Evolutionary conservation across 192 early-diverging fungal genomes (phyloP).

Genomic region (Backusella sp.): DNA sequence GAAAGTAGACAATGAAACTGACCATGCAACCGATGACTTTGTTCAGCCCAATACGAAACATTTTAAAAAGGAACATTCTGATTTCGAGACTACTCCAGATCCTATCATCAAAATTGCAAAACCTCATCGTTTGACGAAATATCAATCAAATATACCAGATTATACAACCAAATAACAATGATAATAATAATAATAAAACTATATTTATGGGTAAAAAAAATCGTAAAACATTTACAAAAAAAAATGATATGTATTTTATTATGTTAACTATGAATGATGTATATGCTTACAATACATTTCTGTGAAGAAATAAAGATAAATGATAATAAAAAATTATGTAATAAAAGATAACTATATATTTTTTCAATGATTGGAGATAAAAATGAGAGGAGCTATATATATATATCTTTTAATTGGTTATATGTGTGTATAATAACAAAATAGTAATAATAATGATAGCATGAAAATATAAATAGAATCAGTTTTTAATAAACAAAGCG

Average conservation of each 20-base stretch:
- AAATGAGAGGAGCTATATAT: not conserved
- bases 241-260: not conserved
- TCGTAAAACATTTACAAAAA: not conserved
- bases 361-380: not conserved
- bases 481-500: conserved; percentile 13
- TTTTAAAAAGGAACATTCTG: not conserved
- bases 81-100: not conserved
- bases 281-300: not conserved
- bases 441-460: not conserved
- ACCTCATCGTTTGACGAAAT: not conserved
- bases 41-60: not conserved
- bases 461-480: not conserved
- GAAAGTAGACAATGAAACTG: not conserved
- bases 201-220: not conserved
- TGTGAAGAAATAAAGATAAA: not conserved
- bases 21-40: no score
- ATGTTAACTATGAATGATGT: not conserved
- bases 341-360: not conserved
- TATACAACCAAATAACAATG: not conserved
- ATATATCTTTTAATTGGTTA: not conserved
- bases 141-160: not conserved
- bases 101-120: not conserved
- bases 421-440: not conserved
- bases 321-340: not conserved
- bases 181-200: not conserved